Evolutionary conservation across 2,329 filamentous ascomycete genomes (phyloP).

Genomic region (Aspergillus arachidicola): DNA sequence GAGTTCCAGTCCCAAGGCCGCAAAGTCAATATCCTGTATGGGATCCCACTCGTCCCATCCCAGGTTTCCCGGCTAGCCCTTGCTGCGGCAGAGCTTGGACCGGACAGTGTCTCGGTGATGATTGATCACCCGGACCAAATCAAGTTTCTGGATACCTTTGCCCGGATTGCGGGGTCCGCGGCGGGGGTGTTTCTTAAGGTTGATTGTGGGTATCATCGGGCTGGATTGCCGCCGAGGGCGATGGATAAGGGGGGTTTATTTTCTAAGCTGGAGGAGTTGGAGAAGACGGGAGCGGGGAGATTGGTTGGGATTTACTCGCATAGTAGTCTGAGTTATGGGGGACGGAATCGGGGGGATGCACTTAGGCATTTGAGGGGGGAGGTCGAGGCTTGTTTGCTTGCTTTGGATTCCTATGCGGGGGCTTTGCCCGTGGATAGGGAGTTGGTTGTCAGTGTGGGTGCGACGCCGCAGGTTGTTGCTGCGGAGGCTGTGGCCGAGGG

Average conservation of each 20-base stretch:
- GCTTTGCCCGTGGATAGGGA: constrained; percentile 25
- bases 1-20: constrained; percentile 59
- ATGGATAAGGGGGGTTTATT: constrained; percentile 37
- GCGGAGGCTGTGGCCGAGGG: constrained; percentile 59
- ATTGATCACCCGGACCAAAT: constrained; percentile 70
- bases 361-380: constrained; percentile 63
- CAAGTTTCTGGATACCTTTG: constrained; percentile 49
- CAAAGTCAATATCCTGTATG: constrained; percentile 69
- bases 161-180: constrained; percentile 46
- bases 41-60: constrained; percentile 67
- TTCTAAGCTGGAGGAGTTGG: constrained; percentile 28
- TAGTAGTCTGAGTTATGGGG: constrained; percentile 70
- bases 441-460: constrained; percentile 69
- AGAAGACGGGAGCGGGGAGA: constrained; percentile 29
- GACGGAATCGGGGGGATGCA: constrained; percentile 58
- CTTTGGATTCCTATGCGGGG: constrained; percentile 26
- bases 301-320: constrained; percentile 73
- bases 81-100: constrained; percentile 59
- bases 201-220: constrained; percentile 72
- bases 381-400: constrained; percentile 51
- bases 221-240: constrained; percentile 63
- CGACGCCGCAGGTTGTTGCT: constrained; percentile 72
- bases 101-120: constrained; percentile 63
- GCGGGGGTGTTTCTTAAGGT: constrained; percentile 71
- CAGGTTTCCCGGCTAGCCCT: constrained; percentile 61